These are phyloP conservation scores for Lolium rigidum DNA, from an alignment of 176 grass and related monocot genomes.

Conservation along the genomic window DNA sequence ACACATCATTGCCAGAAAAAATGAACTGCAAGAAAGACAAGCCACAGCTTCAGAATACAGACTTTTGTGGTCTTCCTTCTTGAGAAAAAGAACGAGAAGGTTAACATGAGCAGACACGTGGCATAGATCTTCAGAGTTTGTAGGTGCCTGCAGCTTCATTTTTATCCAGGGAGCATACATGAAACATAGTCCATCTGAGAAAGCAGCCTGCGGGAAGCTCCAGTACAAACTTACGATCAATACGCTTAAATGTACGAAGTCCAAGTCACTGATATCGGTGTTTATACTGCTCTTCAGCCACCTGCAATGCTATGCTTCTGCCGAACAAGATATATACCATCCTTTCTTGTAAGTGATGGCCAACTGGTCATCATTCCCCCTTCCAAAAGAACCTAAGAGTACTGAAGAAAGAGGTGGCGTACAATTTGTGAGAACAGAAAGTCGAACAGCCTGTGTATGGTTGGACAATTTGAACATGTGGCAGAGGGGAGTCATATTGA, in stretches of 20 bases:
- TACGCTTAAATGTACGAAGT: background rate
- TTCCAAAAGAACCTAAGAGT: background rate
- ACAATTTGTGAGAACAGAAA: background rate
- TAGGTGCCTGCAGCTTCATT: background rate
- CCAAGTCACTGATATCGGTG: background rate
- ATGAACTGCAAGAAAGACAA: conserved; percentile 14
- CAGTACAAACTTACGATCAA: background rate
- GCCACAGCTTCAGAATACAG: background rate
- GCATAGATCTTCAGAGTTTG: background rate
- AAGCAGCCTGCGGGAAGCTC: background rate
- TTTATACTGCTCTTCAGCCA: background rate
- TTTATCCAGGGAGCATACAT: background rate
- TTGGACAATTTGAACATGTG: background rate
- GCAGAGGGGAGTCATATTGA: background rate
- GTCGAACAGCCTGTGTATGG: background rate
- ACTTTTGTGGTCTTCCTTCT: background rate
- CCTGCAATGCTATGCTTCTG: background rate
- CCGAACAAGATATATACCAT: conserved; percentile 2
- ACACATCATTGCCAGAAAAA: background rate
- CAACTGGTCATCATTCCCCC: background rate
- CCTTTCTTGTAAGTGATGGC: background rate
- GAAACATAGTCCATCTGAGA: background rate
- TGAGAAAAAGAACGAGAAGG: background rate
- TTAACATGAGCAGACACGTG: background rate
- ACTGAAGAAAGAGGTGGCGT: background rate